Base-by-base conservation (phyloP, 441 rosid genomes). In the Aquilaria agallochum region DNA sequence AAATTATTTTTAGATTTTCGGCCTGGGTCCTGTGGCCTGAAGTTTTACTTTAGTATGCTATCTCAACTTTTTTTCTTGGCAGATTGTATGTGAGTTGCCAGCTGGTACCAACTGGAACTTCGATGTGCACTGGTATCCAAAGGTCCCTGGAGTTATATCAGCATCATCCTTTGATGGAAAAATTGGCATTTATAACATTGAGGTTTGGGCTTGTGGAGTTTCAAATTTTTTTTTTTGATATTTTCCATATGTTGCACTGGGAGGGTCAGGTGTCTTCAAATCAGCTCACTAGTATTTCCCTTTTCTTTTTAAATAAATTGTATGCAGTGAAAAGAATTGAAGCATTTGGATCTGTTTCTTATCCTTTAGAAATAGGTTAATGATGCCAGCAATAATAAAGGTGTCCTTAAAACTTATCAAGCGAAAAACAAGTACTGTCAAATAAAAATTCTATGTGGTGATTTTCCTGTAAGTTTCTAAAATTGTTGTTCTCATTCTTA, bases 151-250 rank as follows among this genome's bases (percentile, higher is more conserved):
- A 74, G 90, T 96, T 56, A 89, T 96, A 68, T 80, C 98, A 64
- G 92, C 99, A 67, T 96, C 98, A 68, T 92, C 99, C 31, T 96
- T 90, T 89, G 99, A 96, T 74, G 97, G 97, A 51, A 90, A 89
- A 79, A 84, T 96, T 70, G 96, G 96, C 60, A 74, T 96, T 63
- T 90, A 92, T 80, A 96, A 93, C 72, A 84, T 90, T 66, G 99
- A 96, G 99, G 99, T 92, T 63, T 53, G 62, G 46, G 11, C 20
- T 49, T 14, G 42, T 42, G 9, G 13, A 56, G 49, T 5, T 20
- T 20, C 27, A 20, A 20, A 1, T 20, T 13, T 30, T 50, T 60
- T 60, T 66, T 15, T 44, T 33, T 13, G 53, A 13, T 50, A 50
- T 15, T 11, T 50, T 50, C 27, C 27, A 12, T 50, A 50, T 12